Conservation (phyloP, 495 filamentous ascomycete genomes). For the Penicillium subrubescens region DNA sequence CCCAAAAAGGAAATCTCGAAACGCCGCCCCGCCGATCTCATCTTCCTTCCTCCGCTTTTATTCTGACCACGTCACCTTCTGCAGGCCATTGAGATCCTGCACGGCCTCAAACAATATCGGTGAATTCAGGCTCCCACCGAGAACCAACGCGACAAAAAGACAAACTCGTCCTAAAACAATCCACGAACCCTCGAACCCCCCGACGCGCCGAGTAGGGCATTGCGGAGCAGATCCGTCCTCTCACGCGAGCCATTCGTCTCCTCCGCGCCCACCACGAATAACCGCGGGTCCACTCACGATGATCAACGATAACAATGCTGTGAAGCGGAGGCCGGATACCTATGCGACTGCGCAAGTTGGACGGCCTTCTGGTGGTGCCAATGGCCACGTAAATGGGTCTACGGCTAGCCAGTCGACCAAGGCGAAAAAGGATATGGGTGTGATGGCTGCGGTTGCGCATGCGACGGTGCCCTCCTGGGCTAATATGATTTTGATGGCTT, state of each 20-base stretch:
- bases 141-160: not conserved
- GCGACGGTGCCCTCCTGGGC: constrained; percentile 67
- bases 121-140: not conserved
- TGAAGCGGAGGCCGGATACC: constrained; percentile 13
- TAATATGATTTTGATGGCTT: constrained; percentile 69
- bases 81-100: not conserved
- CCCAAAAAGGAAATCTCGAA: not conserved
- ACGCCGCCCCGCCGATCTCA: not conserved
- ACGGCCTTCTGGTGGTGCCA: not conserved
- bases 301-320: constrained; percentile 26
- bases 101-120: not conserved
- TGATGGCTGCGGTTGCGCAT: constrained; percentile 44
- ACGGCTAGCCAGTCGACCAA: not conserved
- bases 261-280: constrained; percentile 1
- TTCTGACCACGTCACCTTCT: constrained; percentile 4
- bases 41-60: not conserved
- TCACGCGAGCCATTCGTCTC: not conserved
- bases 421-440: constrained; percentile 48
- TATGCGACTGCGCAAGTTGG: constrained; percentile 6
- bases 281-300: constrained; percentile 15
- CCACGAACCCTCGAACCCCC: not conserved
- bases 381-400: not conserved
- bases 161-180: not conserved
- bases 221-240: constrained; percentile 2
- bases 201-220: not conserved